Evolutionary conservation across 768 basidiomycete genomes (phyloP), one percentile per base, ranked within the genome.

Genomic region (Peribolospora kevripleyi): DNA sequence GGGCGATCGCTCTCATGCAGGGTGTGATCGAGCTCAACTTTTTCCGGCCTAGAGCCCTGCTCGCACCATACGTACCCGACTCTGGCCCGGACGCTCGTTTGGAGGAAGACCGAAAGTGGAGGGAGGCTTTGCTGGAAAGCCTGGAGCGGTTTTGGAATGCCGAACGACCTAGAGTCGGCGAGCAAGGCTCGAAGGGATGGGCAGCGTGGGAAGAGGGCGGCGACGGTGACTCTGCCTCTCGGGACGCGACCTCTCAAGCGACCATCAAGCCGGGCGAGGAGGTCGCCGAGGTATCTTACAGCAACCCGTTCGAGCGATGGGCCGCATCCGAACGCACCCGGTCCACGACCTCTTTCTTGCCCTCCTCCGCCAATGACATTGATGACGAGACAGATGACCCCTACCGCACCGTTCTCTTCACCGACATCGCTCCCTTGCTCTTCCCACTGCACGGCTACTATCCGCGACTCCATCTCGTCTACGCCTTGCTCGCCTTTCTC

Each of bases 141-240:
- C 64, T 69, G 39, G 68, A 69, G 50, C 8, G 48, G 2, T 71
- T 70, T 49, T 70, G 69, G 70, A 68, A 70, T 48, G 48, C 62
- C 2, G 70, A 69, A 50, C 59, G 55, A 0, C 65, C 69, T 3
- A 65, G 68, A 3, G 62, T 69, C 13, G 70, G 70, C 9, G 69
- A 70, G 46, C 0, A 46, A 2, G 65, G 62, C 2, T 59, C 70
- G 0, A 51, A 36, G 7, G 69, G 69, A 0, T 71, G 70, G 70
- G 3, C 11, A 50, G 42, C 9, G 7, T 3, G 5, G 13, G 6
- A 9, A 7, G 7, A 4, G n/a, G 25, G 1, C 46, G 13, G 13
- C 7, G 11, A n/a, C n/a, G 0, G n/a, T 39, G 25, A 13, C 48
- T 7, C 4, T 51, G 11, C 13, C 37, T 10, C 45, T 37, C 46